These are phyloP conservation scores for Lepiota brunneoincarnata DNA, from an alignment of 768 basidiomycete genomes.

Conservation along the genomic window DNA sequence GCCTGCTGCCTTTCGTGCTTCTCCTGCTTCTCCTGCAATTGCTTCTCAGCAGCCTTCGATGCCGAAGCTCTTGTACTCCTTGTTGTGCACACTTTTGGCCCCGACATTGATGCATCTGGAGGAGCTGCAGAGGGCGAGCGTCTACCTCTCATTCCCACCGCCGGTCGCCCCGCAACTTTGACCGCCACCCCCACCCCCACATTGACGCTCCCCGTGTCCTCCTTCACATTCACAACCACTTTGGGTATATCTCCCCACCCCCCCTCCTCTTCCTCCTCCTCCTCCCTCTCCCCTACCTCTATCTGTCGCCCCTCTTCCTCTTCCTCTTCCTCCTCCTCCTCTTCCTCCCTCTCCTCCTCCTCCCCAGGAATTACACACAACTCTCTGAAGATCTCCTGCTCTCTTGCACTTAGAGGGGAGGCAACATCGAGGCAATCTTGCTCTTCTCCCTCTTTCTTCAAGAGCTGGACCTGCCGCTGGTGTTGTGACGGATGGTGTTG, in stretches of 20 bases:
- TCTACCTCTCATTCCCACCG: no score
- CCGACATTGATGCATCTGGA: background rate
- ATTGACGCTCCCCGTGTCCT: background rate
- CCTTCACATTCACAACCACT: background rate
- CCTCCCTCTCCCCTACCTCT: slow-evolving; percentile 4
- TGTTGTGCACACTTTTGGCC: background rate
- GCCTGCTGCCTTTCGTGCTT: slow-evolving; percentile 27
- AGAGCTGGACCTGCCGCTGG: background rate
- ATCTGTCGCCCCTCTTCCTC: slow-evolving; percentile 1
- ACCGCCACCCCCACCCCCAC: background rate
- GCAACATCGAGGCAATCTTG: slow-evolving; percentile 27
- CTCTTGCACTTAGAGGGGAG: slow-evolving; percentile 62
- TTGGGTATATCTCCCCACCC: slow-evolving; percentile 4
- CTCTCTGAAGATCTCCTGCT: slow-evolving; percentile 68
- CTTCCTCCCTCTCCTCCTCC: slow-evolving; percentile 14
- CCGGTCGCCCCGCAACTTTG: no score
- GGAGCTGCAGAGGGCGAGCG: background rate
- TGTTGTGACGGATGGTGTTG: background rate
- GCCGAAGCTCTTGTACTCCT: slow-evolving; percentile 5
- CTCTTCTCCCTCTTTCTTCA: slow-evolving; percentile 11
- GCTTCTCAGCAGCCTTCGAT: slow-evolving; percentile 1
- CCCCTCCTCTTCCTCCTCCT: slow-evolving; percentile 11
- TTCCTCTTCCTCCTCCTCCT: slow-evolving; percentile 12
- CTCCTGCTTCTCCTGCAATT: slow-evolving; percentile 1
- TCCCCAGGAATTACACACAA: slow-evolving; percentile 53